phyloP scores from a whole-genome alignment of 1,284 basidiomycete genomes.

The Farysia itapuensis region DNA sequence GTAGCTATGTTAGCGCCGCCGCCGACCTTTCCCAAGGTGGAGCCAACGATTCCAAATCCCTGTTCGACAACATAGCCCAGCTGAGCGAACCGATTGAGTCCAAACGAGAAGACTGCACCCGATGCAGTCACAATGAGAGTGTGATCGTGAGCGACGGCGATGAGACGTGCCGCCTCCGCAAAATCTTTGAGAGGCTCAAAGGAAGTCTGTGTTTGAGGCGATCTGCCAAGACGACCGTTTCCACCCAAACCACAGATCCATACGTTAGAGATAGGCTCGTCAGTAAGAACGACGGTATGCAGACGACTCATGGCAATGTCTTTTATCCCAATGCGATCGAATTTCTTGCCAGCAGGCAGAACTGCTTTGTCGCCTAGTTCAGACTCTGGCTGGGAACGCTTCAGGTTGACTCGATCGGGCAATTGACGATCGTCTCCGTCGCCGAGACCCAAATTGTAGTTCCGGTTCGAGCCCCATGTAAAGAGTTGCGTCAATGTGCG shows the following conservation, averaged over 20 bases:
- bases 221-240: conserved; percentile 67
- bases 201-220: conserved; percentile 77
- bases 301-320: conserved; percentile 53
- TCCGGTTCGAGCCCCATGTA: conserved; percentile 86
- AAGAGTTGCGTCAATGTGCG: conserved; percentile 66
- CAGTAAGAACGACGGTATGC: conserved; percentile 53
- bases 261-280: conserved; percentile 51
- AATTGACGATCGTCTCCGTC: conserved; percentile 76
- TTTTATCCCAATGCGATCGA: conserved; percentile 43
- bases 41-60: conserved; percentile 43
- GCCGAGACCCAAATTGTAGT: conserved; percentile 71
- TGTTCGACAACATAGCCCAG: conserved; percentile 82
- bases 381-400: not conserved
- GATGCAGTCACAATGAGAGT: conserved; percentile 78
- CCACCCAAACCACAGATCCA: conserved; percentile 54
- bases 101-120: conserved; percentile 88
- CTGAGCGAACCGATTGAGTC: conserved; percentile 72
- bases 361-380: not conserved
- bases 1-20: conserved; percentile 62
- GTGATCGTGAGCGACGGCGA: conserved; percentile 91
- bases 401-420: conserved; percentile 75
- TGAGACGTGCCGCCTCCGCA: conserved; percentile 63
- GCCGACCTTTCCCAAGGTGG: conserved; percentile 27
- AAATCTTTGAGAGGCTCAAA: conserved; percentile 69
- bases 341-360: conserved; percentile 38